phyloP scores from a whole-genome alignment of 129 eudicot genomes.

The Oenanthe sinensis region DNA sequence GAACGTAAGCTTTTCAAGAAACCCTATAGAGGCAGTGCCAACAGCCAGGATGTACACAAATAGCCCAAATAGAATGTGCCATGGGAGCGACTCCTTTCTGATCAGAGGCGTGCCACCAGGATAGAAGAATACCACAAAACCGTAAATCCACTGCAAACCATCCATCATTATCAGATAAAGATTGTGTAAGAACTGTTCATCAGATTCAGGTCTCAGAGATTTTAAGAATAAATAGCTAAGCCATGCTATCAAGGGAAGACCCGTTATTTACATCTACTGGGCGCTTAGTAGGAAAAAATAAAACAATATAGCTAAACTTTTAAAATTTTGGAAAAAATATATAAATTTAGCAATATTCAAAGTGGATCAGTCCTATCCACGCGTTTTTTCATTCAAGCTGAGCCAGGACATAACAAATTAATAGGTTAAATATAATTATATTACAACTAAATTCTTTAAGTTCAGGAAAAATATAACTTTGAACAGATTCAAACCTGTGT shows the following conservation, averaged over 20 bases:
- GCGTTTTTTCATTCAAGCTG: neutral
- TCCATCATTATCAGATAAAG: neutral
- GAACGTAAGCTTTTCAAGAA: slow-evolving; percentile 90
- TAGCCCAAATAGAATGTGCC: slow-evolving; percentile 76
- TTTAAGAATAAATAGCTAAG: neutral
- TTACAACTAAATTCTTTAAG: neutral
- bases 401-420: neutral
- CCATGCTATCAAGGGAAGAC: neutral
- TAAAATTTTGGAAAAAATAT: neutral
- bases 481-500: neutral
- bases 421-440: neutral
- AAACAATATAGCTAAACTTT: neutral
- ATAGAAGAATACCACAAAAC: slow-evolving; percentile 80
- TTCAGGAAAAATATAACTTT: neutral
- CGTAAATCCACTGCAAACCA: slow-evolving; percentile 75
- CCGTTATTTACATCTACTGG: neutral
- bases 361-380: neutral
- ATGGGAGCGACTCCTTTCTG: slow-evolving; percentile 75
- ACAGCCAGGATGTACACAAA: slow-evolving; percentile 70
- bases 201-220: neutral
- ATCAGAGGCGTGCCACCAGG: slow-evolving; percentile 66
- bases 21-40: slow-evolving; percentile 70
- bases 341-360: neutral
- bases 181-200: neutral
- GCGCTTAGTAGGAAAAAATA: neutral